Evolutionary conservation across 768 basidiomycete species (phyloP), one percentile per base, ranked within the genome.

Genomic region (Coprinellus aureogranulatus): DNA sequence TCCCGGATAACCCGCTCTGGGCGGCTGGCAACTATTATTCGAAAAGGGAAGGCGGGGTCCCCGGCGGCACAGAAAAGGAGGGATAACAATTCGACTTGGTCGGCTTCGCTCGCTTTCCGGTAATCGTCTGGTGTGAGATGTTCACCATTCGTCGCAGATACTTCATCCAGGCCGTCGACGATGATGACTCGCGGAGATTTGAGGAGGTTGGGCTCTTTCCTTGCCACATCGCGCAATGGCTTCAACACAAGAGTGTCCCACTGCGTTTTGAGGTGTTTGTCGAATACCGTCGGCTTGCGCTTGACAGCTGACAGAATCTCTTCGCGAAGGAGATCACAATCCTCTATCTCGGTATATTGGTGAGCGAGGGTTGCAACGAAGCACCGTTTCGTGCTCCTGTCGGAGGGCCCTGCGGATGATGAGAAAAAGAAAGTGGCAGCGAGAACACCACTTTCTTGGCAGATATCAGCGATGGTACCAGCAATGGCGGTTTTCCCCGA

Each of bases 391-490:
- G 30, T 34, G 20, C 46, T 16, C 14, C 46, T 31, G 22, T 49
- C 39, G 2, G 20, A 9, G 4, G 26, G 9, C 2, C 16, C 44
- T 18, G 44, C 47, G n/a, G 11, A 20, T 8, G 45, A 41, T 10
- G 55, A 62, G 54, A 62, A 61, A 54, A 61, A 59, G 42, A 59
- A 62, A 23, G 54, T 53, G 5, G 48, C 57, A 9, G 50, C 53
- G 5, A 62, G 50, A 1, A 37, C 30, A 14, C 54, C 53, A 14
- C 40, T 27, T n/a, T 25, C 48, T 14, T 52, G n/a, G 31, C 53
- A 55, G 6, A 20, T 39, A 6, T 59, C 54, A 10, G 61, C 48
- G 22, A 62, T 39, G 10, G 49, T 44, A 16, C 54, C 54, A n/a
- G 39, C 44, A 22, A 62, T 55, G 30, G 58, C 58, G 1, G 61